Base-by-base conservation (phyloP, 352 stramenopile species). In the Phytophthora aleatoria region DNA sequence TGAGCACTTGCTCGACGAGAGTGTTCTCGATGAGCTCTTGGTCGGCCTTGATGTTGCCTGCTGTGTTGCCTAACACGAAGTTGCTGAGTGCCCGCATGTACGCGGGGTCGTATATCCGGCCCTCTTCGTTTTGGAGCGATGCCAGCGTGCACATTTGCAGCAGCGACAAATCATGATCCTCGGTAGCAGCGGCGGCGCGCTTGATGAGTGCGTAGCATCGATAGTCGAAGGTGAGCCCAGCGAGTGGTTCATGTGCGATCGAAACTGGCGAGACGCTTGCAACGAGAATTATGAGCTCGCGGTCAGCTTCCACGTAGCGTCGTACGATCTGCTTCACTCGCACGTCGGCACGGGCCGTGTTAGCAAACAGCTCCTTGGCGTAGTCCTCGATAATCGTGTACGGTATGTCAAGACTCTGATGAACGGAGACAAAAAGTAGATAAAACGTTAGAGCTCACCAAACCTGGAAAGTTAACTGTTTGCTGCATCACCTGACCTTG, bases 141-240 rank as follows among this genome's bases (percentile, higher is more conserved):
- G 57, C 20, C 4, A 71, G 39, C 0, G 64, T 71, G 38, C 64
- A 71, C 45, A 71, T 2, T 27, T 71, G 57, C 31, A 71, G 24
- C 0, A 71, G 58, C 0, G 64, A 61, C 31, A 69, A 53, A 27
- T 52, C 43, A n/a, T 58, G 49, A 10, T 64, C 49, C 8, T 57
- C 13, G 2, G 48, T 61, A 31, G 52, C 50, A 3, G 52, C 55
- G 2, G 50, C 44, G 0, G 67, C 56, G 12, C 67, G 48, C 35
- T 69, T 61, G 58, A 67, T 69, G 38, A 87, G 47, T 16, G 85
- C 76, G 63, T 86, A 89, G n/a, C 79, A 79, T 7, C 77, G 67
- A 26, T 88, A 75, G 16, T 73, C 67, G 30, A 87, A 89, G 36
- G 64, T 31, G 73, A 69, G 61, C 8, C 68, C 38, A 7, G 57